These are phyloP conservation scores for Neckera pumila DNA, from an alignment of 225 moss, liverwort and hornwort species.

Conservation along the genomic window DNA sequence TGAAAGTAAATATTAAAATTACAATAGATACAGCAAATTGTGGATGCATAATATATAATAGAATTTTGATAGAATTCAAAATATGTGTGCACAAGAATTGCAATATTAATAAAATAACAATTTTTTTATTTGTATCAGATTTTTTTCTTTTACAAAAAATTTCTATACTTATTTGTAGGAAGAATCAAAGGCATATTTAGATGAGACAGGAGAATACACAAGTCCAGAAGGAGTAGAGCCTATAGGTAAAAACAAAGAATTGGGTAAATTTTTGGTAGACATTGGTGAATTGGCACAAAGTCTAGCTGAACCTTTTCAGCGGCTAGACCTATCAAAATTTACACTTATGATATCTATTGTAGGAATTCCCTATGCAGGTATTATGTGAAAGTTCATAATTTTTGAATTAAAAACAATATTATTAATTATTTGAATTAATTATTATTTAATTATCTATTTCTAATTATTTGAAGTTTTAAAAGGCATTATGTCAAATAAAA, in stretches of 20 bases:
- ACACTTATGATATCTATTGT: conserved; percentile 62
- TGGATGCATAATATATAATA: not conserved
- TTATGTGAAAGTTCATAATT: no score
- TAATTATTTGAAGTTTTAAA: not conserved
- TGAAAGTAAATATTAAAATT: not conserved
- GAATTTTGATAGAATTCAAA: not conserved
- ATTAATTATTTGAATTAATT: not conserved
- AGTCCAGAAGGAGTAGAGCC: conserved; percentile 27
- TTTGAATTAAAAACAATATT: not conserved
- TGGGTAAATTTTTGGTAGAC: conserved; percentile 47
- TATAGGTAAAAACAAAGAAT: conserved; percentile 69
- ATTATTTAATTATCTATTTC: not conserved
- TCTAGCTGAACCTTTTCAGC: conserved; percentile 21
- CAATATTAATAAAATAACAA: no score
- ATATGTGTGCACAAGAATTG: not conserved
- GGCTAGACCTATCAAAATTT: conserved; percentile 44
- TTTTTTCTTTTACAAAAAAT: no score
- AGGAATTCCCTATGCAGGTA: conserved; percentile 57
- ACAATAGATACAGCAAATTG: not conserved
- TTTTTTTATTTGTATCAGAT: no score
- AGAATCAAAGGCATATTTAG: conserved; percentile 42
- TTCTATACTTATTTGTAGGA: conserved; percentile 1
- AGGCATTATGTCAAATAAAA: not conserved
- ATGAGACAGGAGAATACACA: conserved; percentile 46
- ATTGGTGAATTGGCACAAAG: conserved; percentile 25